These are phyloP conservation scores for Solanum lycopersicoides DNA, from an alignment of 257 asterid species.

Conservation along the genomic window DNA sequence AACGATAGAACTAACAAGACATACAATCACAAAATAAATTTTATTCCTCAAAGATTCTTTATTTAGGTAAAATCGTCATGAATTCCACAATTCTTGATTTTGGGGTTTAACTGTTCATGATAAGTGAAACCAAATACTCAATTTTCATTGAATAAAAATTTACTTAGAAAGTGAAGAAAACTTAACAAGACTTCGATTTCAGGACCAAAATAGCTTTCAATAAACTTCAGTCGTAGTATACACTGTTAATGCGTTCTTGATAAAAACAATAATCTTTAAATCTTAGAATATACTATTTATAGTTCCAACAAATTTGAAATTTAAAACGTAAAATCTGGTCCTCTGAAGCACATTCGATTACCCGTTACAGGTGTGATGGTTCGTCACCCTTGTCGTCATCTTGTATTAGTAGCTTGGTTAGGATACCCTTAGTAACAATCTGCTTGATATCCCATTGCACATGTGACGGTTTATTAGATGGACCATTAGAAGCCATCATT, in stretches of 20 bases:
- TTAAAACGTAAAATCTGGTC: not conserved
- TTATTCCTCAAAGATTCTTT: not conserved
- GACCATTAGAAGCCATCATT: no score
- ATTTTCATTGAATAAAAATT: not conserved
- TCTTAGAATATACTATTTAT: no score
- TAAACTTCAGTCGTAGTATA: not conserved
- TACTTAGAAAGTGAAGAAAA: not conserved
- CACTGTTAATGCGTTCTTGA: not conserved
- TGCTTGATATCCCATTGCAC: not conserved
- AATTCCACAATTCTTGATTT: not conserved
- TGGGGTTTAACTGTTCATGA: not conserved
- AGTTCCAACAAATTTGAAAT: not conserved
- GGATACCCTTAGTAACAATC: not conserved
- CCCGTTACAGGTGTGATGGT: no score
- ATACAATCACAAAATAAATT: not conserved
- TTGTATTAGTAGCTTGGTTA: not conserved
- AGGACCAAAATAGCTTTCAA: not conserved
- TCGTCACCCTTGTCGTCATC: not conserved
- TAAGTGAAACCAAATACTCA: not conserved
- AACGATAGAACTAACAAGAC: not conserved
- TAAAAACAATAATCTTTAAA: no score
- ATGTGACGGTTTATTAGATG: not conserved
- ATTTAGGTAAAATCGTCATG: not conserved
- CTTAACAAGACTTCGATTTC: not conserved
- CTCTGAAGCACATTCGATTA: not conserved